Evolutionary conservation across 345 rosid genomes (phyloP).

Genomic region (Euphorbia tirucalli): DNA sequence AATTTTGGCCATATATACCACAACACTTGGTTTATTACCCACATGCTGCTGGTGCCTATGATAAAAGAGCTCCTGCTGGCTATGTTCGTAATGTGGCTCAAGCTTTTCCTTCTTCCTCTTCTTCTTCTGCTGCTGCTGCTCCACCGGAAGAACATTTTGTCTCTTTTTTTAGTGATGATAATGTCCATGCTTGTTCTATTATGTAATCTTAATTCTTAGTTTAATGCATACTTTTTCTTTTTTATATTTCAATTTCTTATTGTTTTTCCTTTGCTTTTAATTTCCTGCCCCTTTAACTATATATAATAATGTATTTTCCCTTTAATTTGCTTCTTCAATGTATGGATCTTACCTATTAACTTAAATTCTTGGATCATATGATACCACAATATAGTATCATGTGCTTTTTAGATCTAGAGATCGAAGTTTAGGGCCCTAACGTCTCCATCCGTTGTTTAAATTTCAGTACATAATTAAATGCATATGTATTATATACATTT

Average conservation of each 20-base stretch:
- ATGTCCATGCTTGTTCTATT: constrained; percentile 70
- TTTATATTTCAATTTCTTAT: neutral
- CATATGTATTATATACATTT: too few species aligned
- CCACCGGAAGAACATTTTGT: constrained; percentile 48
- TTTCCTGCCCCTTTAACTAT: too few species aligned
- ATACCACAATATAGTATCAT: too few species aligned
- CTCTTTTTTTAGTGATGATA: constrained; percentile 67
- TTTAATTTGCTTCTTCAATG: too few species aligned
- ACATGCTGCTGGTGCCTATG: constrained; percentile 50
- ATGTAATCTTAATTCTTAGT: constrained; percentile 32
- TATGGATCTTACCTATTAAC: too few species aligned
- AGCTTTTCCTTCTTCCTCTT: constrained; percentile 40
- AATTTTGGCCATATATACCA: constrained; percentile 74
- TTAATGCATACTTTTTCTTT: neutral
- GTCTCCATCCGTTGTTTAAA: too few species aligned
- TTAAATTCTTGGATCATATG: too few species aligned
- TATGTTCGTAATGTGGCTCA: constrained; percentile 54
- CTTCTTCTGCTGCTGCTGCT: constrained; percentile 13
- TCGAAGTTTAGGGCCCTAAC: too few species aligned
- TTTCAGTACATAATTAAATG: too few species aligned
- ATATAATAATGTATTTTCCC: too few species aligned
- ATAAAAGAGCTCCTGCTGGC: constrained; percentile 64
- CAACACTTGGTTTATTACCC: constrained; percentile 62
- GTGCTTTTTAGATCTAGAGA: too few species aligned
- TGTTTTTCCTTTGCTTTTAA: neutral